phyloP scores from a whole-genome alignment of 164 flowering plant genomes.

The Magnolia officinalis region DNA sequence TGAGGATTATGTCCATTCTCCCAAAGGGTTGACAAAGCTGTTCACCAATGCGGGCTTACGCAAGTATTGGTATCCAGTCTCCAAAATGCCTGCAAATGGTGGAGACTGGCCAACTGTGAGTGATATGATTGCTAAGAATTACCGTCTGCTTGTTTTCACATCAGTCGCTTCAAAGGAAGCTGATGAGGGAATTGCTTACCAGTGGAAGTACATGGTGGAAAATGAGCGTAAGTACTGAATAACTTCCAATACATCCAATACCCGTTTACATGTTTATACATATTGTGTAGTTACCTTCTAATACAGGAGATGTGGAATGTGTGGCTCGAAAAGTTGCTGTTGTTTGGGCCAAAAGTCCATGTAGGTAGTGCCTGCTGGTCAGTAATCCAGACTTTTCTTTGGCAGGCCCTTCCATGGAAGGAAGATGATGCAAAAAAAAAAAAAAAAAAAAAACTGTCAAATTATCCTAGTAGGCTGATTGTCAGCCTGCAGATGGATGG shows the following conservation, averaged over 20 bases:
- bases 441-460: too few relatives aligned
- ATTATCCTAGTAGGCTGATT: too few relatives aligned
- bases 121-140: slow-evolving; percentile 72
- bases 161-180: slow-evolving; percentile 87
- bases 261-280: too few relatives aligned
- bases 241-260: background rate
- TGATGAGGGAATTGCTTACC: slow-evolving; percentile 89
- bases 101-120: slow-evolving; percentile 92
- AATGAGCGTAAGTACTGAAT: slow-evolving; percentile 65
- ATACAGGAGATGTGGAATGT: too few relatives aligned
- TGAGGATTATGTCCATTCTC: slow-evolving; percentile 94
- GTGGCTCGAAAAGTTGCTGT: too few relatives aligned
- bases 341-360: too few relatives aligned
- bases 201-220: slow-evolving; percentile 92
- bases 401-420: too few relatives aligned
- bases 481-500: too few relatives aligned
- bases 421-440: too few relatives aligned
- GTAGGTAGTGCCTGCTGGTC: too few relatives aligned
- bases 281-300: too few relatives aligned
- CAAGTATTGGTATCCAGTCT: slow-evolving; percentile 88
- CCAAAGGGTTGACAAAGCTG: slow-evolving; percentile 78
- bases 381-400: too few relatives aligned
- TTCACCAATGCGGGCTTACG: slow-evolving; percentile 73
- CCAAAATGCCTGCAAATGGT: slow-evolving; percentile 86
- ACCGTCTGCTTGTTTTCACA: slow-evolving; percentile 86